Evolutionary conservation across 2,329 filamentous ascomycete genomes (phyloP), one percentile per base, ranked within the genome.

Genomic region (Xylaria digitata): DNA sequence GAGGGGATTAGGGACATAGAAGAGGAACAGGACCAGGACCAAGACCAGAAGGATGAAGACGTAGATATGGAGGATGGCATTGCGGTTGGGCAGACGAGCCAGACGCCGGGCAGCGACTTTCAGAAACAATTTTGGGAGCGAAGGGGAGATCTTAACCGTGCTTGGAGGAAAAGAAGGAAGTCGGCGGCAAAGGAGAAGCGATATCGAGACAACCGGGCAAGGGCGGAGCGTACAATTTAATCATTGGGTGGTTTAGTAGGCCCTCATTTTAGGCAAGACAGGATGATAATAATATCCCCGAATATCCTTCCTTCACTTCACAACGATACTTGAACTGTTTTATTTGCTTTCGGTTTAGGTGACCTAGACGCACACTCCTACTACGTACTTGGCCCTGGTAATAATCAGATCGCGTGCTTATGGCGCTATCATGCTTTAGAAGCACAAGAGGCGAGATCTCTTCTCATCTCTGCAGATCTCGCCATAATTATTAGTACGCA

Each of bases 91-190:
- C 48, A 56, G 21, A 45, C 55, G 2, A 56, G 57, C 3, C 60
- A 70, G 43, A 26, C 54, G 7, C 57, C 76, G 9, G 73, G 77
- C 4, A 81, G 80, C 50, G 86, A 90, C 68, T 90, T 90, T 72
- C 86, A 89, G 75, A 85, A 87, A 63, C 90, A 87, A 84, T 92
- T 92, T 78, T 91, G 88, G 84, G 86, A 90, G 71, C 86, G 90
- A 69, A 81, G 89, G 17, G 85, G 89, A 1, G 86, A 91, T 45
- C 80, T 90, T 60, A 91, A 90, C 74, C 80, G 85, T 60, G 86
- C 87, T 15, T 92, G 89, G 89, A 90, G 89, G 81, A 85, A 83
- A 75, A 82, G 89, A 63, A 83, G 87, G 70, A 90, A 90, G 81
- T 79, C 83, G 67, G 88, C 82, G 3, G 82, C 84, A 37, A 92